Conservation (phyloP, 2,329 filamentous ascomycete species). For the Chaetomiaceae sp. region DNA sequence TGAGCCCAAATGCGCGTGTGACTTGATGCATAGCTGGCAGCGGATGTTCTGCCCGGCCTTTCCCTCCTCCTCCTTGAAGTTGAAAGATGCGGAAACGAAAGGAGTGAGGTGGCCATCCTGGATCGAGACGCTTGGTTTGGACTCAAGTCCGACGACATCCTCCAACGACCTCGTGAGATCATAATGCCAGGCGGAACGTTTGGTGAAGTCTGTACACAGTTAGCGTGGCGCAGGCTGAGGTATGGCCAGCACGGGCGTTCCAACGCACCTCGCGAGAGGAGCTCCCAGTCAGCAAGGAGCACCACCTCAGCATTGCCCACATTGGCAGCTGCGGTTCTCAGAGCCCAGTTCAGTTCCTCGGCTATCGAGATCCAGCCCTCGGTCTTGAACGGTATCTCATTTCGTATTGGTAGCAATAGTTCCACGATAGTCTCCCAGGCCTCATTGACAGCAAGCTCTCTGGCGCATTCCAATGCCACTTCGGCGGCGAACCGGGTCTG, state of each 20-base stretch:
- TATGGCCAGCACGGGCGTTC: constrained; percentile 1
- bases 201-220: constrained; percentile 43
- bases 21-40: constrained; percentile 53
- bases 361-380: constrained; percentile 56
- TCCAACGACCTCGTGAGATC: constrained; percentile 53
- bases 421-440: constrained; percentile 50
- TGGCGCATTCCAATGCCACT: constrained; percentile 50
- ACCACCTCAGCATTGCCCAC: constrained; percentile 49
- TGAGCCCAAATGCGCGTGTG: constrained; percentile 48
- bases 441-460: constrained; percentile 45
- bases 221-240: not conserved
- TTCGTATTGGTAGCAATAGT: constrained; percentile 52
- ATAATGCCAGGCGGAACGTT: constrained; percentile 53
- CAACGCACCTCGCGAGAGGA: constrained; percentile 52
- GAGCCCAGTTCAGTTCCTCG: constrained; percentile 56
- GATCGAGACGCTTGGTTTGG: constrained; percentile 45
- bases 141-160: constrained; percentile 34
- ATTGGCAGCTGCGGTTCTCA: constrained; percentile 50
- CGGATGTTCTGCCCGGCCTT: constrained; percentile 54
- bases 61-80: constrained; percentile 52
- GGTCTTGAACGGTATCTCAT: constrained; percentile 47
- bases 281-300: constrained; percentile 59
- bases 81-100: constrained; percentile 38
- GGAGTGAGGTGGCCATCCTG: constrained; percentile 36
- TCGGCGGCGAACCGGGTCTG: constrained; percentile 51